Conservation (phyloP, 2,329 filamentous ascomycete species). For the Decorospora gaudefroyi region DNA sequence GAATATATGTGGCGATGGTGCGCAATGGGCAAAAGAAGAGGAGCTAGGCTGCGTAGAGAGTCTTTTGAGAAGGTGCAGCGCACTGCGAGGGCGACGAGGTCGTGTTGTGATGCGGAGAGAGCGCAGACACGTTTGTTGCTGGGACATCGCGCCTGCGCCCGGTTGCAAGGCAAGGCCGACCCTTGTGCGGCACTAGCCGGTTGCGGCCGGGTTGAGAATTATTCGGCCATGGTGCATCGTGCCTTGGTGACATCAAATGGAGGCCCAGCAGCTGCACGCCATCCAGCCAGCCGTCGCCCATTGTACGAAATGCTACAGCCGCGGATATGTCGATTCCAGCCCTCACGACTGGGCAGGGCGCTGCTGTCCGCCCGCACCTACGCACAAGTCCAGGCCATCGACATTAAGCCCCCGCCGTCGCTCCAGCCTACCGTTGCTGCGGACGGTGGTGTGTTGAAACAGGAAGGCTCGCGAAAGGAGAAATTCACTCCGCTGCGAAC, state of each 20-base stretch:
- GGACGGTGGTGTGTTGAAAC: slow-evolving; percentile 28
- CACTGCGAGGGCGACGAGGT: slow-evolving; percentile 11
- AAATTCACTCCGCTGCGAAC: slow-evolving; percentile 66
- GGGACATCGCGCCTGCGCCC: slow-evolving; percentile 18
- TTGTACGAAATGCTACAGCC: slow-evolving; percentile 65
- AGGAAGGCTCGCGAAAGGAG: slow-evolving; percentile 39
- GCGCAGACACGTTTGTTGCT: slow-evolving; percentile 22
- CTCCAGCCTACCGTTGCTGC: slow-evolving; percentile 43
- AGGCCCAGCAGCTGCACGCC: slow-evolving; percentile 13
- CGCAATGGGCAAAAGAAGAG: slow-evolving; percentile 3
- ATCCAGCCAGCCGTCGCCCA: slow-evolving; percentile 7
- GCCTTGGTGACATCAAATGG: too few relatives aligned
- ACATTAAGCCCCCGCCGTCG: slow-evolving; percentile 39
- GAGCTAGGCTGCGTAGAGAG: not conserved
- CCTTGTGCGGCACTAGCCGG: slow-evolving; percentile 26
- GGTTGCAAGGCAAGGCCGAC: slow-evolving; percentile 19
- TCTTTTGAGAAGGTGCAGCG: slow-evolving; percentile 20
- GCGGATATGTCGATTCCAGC: slow-evolving; percentile 61
- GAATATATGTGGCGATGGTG: slow-evolving; percentile 20
- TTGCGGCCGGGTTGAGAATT: slow-evolving; percentile 40
- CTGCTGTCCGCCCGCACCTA: slow-evolving; percentile 58
- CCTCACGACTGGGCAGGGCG: slow-evolving; percentile 55
- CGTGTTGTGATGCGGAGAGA: slow-evolving; percentile 25
- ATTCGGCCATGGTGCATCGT: slow-evolving; percentile 32
- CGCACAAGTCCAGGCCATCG: slow-evolving; percentile 52